Conservation (phyloP, 2,329 filamentous ascomycete genomes). For the Talaromyces verruculosus region DNA sequence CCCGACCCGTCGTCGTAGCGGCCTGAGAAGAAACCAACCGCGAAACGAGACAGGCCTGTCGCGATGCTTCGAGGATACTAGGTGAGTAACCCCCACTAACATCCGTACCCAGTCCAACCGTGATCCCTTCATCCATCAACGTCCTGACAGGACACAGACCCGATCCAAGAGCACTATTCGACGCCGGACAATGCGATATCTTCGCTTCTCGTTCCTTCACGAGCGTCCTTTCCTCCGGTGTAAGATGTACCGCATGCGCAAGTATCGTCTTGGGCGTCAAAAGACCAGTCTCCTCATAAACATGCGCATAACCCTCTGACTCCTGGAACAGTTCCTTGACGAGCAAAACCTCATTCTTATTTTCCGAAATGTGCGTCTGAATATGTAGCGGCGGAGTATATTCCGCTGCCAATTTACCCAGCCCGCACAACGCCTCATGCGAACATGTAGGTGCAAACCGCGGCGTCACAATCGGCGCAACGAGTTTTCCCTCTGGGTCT, state of each 20-base stretch:
- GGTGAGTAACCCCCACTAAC: constrained; percentile 84
- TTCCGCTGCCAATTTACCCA: constrained; percentile 65
- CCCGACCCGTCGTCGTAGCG: constrained; percentile 44
- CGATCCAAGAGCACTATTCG: constrained; percentile 78
- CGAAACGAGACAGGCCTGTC: constrained; percentile 77
- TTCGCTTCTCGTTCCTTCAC: constrained; percentile 63
- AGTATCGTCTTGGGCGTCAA: constrained; percentile 74
- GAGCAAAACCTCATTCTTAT: constrained; percentile 68
- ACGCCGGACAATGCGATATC: constrained; percentile 82
- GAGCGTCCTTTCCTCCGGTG: constrained; percentile 63
- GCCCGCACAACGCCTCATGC: constrained; percentile 54
- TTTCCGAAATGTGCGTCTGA: constrained; percentile 91
- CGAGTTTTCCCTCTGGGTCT: constrained; percentile 62
- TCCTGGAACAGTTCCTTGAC: constrained; percentile 70
- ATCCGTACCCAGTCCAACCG: constrained; percentile 85
- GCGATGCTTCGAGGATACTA: constrained; percentile 76
- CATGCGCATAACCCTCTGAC: constrained; percentile 64
- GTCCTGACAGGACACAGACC: constrained; percentile 74
- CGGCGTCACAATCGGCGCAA: constrained; percentile 78
- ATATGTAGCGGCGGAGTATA: constrained; percentile 61
- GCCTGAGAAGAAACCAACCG: constrained; percentile 55
- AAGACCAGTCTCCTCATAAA: constrained; percentile 74
- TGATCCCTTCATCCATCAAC: constrained; percentile 71
- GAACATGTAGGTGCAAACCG: constrained; percentile 61
- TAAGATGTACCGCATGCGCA: constrained; percentile 80